phyloP scores from a whole-genome alignment of 2,329 filamentous ascomycete genomes.

The Chrysoporthe austroafricana region DNA sequence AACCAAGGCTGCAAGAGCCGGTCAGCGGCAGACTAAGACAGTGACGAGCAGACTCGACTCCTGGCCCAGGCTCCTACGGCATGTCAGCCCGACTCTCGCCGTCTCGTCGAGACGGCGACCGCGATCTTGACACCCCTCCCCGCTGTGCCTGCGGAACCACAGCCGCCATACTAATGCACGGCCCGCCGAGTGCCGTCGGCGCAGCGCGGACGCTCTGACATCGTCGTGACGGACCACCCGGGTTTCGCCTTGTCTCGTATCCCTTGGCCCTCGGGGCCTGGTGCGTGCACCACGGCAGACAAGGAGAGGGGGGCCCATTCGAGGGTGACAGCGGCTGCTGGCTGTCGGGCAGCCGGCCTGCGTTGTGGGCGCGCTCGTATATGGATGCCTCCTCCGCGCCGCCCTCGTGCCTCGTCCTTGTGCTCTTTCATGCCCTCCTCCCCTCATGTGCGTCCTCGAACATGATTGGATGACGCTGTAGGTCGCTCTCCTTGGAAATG shows the following conservation, averaged over 20 bases:
- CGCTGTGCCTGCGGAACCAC: not conserved
- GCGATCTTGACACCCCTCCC: not conserved
- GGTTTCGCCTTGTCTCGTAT: not conserved
- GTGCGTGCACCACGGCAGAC: constrained; percentile 1
- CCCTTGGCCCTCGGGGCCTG: not conserved
- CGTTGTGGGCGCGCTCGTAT: not conserved
- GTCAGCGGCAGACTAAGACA: not conserved
- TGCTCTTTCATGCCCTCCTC: not conserved
- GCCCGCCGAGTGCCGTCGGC: constrained; percentile 15
- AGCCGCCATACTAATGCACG: not conserved
- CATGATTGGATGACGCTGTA: too few species aligned
- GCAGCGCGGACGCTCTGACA: not conserved
- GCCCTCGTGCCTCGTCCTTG: not conserved
- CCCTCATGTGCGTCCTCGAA: too few species aligned
- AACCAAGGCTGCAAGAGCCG: not conserved
- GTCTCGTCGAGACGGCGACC: not conserved
- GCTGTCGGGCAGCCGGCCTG: not conserved
- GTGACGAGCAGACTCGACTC: not conserved
- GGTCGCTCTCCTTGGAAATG: not conserved
- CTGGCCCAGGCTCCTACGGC: not conserved
- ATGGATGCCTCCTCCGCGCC: not conserved
- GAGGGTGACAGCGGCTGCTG: not conserved
- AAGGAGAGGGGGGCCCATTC: not conserved
- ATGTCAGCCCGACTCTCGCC: not conserved
- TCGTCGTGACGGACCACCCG: not conserved